A percentile compares a stretch with the other conserved stretches of the same genome.
These are phyloP conservation scores for Cytospora piceicola DNA, from an alignment of 2,329 filamentous ascomycete genomes.

Conservation along the genomic window DNA sequence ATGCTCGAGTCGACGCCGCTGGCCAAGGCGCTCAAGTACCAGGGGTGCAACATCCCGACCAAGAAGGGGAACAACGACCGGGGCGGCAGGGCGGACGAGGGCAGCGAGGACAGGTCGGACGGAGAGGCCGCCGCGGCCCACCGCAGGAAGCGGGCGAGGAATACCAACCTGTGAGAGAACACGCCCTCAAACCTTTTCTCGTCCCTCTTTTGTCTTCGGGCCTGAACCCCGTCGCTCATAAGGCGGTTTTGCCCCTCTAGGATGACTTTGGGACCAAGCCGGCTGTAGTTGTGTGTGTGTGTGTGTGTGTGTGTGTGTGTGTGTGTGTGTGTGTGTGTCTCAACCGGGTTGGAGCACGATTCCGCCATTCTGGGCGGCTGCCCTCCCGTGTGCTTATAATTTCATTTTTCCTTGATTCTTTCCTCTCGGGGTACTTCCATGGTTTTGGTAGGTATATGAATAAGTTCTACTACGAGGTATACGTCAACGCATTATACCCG, in stretches of 20 bases:
- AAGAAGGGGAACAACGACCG: conserved; percentile 85
- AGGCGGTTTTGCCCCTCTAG: not conserved
- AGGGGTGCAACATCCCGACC: conserved; percentile 82
- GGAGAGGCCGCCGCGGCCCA: conserved; percentile 48
- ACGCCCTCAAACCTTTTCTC: conserved; percentile 1
- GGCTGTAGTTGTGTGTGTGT: not conserved
- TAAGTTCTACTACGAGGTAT: not conserved
- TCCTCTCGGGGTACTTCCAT: not conserved
- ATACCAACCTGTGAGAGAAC: conserved; percentile 25
- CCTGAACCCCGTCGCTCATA: conserved; percentile 2
- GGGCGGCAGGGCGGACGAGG: conserved; percentile 41
- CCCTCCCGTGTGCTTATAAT: not conserved
- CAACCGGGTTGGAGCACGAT: not conserved
- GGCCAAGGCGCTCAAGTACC: conserved; percentile 74
- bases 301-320: not conserved
- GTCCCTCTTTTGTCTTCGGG: not conserved
- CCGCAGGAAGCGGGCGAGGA: conserved; percentile 36
- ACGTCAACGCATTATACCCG: not conserved
- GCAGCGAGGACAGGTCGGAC: conserved; percentile 49
- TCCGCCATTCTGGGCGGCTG: not conserved
- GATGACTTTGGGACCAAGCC: not conserved
- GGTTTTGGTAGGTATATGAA: not conserved
- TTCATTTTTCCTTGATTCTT: not conserved
- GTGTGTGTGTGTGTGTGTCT: no score
- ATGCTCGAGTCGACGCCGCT: conserved; percentile 78